Percentiles rank a stretch among this genome's conserved stretches.
phyloP scores from a whole-genome alignment of 192 early-diverging fungal genomes.

The Paraglomus brasilianum region DNA sequence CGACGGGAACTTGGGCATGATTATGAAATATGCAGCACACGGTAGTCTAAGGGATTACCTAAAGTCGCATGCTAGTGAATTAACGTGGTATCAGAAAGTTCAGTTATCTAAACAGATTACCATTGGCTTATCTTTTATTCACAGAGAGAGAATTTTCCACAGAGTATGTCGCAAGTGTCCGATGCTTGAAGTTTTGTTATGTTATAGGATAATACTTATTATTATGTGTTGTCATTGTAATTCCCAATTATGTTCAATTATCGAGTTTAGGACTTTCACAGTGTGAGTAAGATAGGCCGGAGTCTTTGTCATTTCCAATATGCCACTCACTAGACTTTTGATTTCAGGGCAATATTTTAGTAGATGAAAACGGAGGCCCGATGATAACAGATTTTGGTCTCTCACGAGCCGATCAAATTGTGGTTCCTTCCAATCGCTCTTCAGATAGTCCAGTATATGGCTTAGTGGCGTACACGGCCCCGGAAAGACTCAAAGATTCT shows the following conservation, averaged over 20 bases:
- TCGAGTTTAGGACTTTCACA: conserved; percentile 1
- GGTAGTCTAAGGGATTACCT: conserved; percentile 44
- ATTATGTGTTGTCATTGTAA: too few relatives aligned
- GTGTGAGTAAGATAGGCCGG: neutral
- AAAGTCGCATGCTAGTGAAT: conserved; percentile 36
- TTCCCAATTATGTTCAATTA: too few relatives aligned
- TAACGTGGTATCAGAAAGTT: conserved; percentile 42
- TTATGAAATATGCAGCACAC: conserved; percentile 46
- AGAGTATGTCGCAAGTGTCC: conserved; percentile 20
- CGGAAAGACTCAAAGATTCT: conserved; percentile 44
- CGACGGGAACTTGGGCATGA: conserved; percentile 32
- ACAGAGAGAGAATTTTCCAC: conserved; percentile 45
- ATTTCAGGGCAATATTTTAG: conserved; percentile 40
- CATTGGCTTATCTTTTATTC: conserved; percentile 42
- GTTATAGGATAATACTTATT: too few relatives aligned
- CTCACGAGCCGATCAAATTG: conserved; percentile 38
- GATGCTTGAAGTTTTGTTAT: too few relatives aligned
- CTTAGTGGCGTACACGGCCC: conserved; percentile 43
- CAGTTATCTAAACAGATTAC: conserved; percentile 41
- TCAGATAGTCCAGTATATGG: conserved; percentile 39
- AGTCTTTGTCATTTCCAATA: neutral
- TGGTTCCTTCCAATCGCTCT: neutral
- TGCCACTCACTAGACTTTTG: too few relatives aligned
- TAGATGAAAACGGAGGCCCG: conserved; percentile 42
- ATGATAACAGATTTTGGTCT: conserved; percentile 47